Evolutionary conservation across 805 yeast genomes (phyloP).

Genomic region (Yarrowia yakushimensis): DNA sequence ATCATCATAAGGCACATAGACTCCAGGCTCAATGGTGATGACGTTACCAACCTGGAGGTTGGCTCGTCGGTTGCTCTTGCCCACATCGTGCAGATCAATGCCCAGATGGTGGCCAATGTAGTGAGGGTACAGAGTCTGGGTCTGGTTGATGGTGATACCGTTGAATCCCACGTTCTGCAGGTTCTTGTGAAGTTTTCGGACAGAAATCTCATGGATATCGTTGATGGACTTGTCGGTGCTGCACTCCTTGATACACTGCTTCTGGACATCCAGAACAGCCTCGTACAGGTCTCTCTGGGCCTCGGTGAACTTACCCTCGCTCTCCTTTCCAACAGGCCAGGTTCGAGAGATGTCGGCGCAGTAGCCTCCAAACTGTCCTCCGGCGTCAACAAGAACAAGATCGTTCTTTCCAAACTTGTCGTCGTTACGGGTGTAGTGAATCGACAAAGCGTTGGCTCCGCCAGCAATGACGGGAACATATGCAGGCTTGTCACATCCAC

Average conservation of each 20-base stretch:
- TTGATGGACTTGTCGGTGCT: conserved; percentile 56
- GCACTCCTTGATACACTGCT: conserved; percentile 69
- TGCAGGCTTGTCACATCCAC: conserved; percentile 88
- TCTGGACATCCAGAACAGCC: conserved; percentile 81
- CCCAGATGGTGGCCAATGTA: conserved; percentile 96
- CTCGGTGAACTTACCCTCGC: conserved; percentile 56
- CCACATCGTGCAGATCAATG: conserved; percentile 57
- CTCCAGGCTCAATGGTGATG: conserved; percentile 92
- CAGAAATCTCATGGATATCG: conserved; percentile 72
- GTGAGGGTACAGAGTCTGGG: conserved; percentile 73
- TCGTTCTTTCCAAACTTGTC: conserved; percentile 74
- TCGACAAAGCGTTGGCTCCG: conserved; percentile 82
- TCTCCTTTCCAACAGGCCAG: conserved; percentile 68
- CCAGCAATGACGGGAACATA: conserved; percentile 96
- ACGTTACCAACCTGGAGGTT: conserved; percentile 68
- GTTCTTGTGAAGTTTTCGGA: conserved; percentile 55
- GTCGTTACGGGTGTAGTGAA: conserved; percentile 92
- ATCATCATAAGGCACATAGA: conserved; percentile 74
- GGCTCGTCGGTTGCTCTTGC: conserved; percentile 47
- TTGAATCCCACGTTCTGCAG: conserved; percentile 68
- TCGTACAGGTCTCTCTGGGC: conserved; percentile 85
- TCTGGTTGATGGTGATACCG: conserved; percentile 33
- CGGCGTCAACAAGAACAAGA: conserved; percentile 89
- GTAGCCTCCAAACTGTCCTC: conserved; percentile 90
- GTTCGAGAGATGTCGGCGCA: conserved; percentile 94